Conservation (phyloP, 192 early-diverging fungal genomes). For the Mortierella antarctica region DNA sequence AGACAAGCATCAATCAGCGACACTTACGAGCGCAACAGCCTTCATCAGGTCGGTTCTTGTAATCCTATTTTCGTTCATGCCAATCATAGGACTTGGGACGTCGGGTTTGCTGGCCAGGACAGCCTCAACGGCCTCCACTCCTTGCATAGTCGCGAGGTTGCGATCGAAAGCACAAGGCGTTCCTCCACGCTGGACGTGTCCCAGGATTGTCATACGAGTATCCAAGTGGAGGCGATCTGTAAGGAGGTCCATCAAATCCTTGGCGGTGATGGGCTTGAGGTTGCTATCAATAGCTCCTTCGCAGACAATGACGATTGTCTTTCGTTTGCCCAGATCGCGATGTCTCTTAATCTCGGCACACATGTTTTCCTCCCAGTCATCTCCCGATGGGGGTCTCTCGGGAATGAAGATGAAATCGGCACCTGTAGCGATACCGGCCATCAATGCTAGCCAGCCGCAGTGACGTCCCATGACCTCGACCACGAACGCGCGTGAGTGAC, state of each 20-base stretch:
- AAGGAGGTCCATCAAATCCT: slow-evolving; percentile 86
- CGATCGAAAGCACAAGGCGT: slow-evolving; percentile 91
- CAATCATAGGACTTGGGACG: slow-evolving; percentile 93
- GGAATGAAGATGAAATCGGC: slow-evolving; percentile 98
- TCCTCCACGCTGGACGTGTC: slow-evolving; percentile 97
- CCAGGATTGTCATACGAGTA: slow-evolving; percentile 93
- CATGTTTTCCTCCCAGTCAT: slow-evolving; percentile 92
- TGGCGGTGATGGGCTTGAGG: slow-evolving; percentile 88
- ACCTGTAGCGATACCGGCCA: slow-evolving; percentile 87
- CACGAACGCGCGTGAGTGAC: slow-evolving; percentile 97
- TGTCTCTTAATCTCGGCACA: slow-evolving; percentile 75
- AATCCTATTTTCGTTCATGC: slow-evolving; percentile 91
- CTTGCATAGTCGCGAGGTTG: slow-evolving; percentile 93
- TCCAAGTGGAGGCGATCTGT: slow-evolving; percentile 84
- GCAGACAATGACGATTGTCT: slow-evolving; percentile 94
- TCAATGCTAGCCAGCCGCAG: slow-evolving; percentile 95
- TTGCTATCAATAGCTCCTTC: slow-evolving; percentile 95
- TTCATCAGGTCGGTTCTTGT: slow-evolving; percentile 89
- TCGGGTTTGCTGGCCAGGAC: slow-evolving; percentile 86
- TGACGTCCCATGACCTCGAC: slow-evolving; percentile 99
- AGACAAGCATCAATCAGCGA: neutral
- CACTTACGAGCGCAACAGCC: slow-evolving; percentile 82
- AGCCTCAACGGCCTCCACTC: slow-evolving; percentile 93
- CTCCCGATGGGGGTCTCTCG: slow-evolving; percentile 87
- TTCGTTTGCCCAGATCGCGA: slow-evolving; percentile 87